These are phyloP conservation scores for Gracilaria caudata DNA, from an alignment of 23 red algal genomes.

Conservation along the genomic window DNA sequence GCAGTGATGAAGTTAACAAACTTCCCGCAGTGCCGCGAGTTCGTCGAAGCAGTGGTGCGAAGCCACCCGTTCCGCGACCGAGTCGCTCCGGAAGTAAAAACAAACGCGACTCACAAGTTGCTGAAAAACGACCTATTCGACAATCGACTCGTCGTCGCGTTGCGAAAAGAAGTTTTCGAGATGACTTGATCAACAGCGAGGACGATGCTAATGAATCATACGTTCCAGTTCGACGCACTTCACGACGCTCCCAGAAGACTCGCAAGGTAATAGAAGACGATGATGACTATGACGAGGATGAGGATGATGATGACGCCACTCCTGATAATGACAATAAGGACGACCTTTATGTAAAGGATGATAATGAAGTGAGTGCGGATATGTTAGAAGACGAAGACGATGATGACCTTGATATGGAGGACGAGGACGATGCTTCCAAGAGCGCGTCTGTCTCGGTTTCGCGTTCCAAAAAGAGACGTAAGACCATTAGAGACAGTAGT, in stretches of 20 bases:
- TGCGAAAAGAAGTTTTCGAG: constrained; percentile 21
- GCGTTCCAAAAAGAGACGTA: constrained; percentile 27
- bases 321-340: constrained; percentile 21
- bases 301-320: constrained; percentile 28
- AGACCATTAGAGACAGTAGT: constrained; percentile 34
- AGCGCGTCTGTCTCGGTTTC: not conserved
- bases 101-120: constrained; percentile 9
- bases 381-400: constrained; percentile 30
- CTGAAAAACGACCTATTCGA: constrained; percentile 10
- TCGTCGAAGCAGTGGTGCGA: constrained; percentile 29
- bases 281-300: constrained; percentile 53
- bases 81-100: constrained; percentile 3
- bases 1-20: constrained; percentile 53
- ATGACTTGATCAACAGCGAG: constrained; percentile 30
- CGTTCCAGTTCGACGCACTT: not conserved
- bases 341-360: constrained; percentile 25
- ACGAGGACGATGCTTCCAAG: constrained; percentile 33
- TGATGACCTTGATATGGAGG: not conserved
- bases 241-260: constrained; percentile 19
- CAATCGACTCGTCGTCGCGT: constrained; percentile 23
- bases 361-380: constrained; percentile 29
- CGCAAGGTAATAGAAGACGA: constrained; percentile 52
- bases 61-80: constrained; percentile 3
- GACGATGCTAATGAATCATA: constrained; percentile 34
- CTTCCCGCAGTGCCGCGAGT: constrained; percentile 47